These are phyloP conservation scores for Hypomontagnella monticulosa DNA, from an alignment of 495 filamentous ascomycete genomes.

Conservation along the genomic window DNA sequence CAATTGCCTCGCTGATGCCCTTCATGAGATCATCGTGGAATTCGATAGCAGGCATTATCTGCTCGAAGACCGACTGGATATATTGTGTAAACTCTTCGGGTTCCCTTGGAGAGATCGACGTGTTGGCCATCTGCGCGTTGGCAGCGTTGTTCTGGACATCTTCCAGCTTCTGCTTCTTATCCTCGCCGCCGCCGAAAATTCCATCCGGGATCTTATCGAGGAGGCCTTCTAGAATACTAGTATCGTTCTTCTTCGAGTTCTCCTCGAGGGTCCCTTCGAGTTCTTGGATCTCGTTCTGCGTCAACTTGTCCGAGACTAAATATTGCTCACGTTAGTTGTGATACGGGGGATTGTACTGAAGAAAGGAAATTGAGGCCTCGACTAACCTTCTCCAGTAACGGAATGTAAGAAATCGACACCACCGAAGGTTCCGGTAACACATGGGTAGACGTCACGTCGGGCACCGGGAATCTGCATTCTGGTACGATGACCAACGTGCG, in stretches of 20 bases:
- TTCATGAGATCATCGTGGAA: slow-evolving; percentile 90
- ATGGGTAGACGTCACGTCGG: slow-evolving; percentile 71
- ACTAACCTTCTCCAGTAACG: slow-evolving; percentile 77
- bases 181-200: slow-evolving; percentile 73
- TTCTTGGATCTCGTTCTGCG: slow-evolving; percentile 83
- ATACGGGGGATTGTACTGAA: not conserved
- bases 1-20: slow-evolving; percentile 76
- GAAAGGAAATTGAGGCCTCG: not conserved
- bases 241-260: slow-evolving; percentile 60
- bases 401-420: slow-evolving; percentile 88
- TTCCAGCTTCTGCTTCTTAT: slow-evolving; percentile 72
- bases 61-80: slow-evolving; percentile 69
- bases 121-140: slow-evolving; percentile 70
- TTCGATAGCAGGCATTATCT: slow-evolving; percentile 86
- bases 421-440: slow-evolving; percentile 91
- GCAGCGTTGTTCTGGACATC: slow-evolving; percentile 74
- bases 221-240: slow-evolving; percentile 76
- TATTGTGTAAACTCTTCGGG: slow-evolving; percentile 79
- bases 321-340: slow-evolving; percentile 18
- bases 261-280: slow-evolving; percentile 78
- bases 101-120: slow-evolving; percentile 72
- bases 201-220: slow-evolving; percentile 80
- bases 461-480: slow-evolving; percentile 72
- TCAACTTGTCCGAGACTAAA: slow-evolving; percentile 80
- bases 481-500: slow-evolving; percentile 81